Base-by-base conservation (phyloP, 805 yeast genomes). In the Spencermartinsiella europaea region DNA sequence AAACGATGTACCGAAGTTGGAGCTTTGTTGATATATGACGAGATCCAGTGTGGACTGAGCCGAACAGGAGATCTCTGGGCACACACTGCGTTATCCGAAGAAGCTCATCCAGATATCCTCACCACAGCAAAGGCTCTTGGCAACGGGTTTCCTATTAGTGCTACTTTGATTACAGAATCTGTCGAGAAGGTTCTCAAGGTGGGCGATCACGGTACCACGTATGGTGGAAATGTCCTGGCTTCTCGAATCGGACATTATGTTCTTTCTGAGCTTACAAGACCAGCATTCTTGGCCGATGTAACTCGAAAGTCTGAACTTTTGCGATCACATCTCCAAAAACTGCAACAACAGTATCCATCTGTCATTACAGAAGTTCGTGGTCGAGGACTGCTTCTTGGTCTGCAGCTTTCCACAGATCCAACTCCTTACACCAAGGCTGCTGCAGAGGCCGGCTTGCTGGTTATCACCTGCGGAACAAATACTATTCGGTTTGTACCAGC, bases 171-270 rank as follows among this genome's bases (percentile, higher is more conserved):
- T 48, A 79, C 86, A 45, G 93, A 87, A 54, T 74, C 77, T 42
- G 84, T 93, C 21, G 95, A 89, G 61, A 65, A 71, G 8, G 77
- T 72, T 1, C 70, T 93, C 55, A 73, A 79, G 48, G 91, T 87
- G 19, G 99, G 99, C 48, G 99, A 93, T 62, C 99, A 91, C 63
- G 99, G 99, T 47, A 91, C 98, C 2, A 91, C 99, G 0, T 91
- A 84, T 62, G 98, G 99, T 53, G 99, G 99, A 46, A 93, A 93
- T 65, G 98, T 98, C 46, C 71, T 93, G 52, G 98, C 89, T 3
- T 75, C 91, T 31, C 79, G 90, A 52, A 77, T 93, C 42, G 96
- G 89, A 3, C 70, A 74, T 37, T 81, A 84, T 60, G 95, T 93
- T 12, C 67, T 93, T 20, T 80, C 75, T 45, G 75, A 79, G 56